Evolutionary conservation across 345 rosid genomes (phyloP).

Genomic region (Syzygium grande): DNA sequence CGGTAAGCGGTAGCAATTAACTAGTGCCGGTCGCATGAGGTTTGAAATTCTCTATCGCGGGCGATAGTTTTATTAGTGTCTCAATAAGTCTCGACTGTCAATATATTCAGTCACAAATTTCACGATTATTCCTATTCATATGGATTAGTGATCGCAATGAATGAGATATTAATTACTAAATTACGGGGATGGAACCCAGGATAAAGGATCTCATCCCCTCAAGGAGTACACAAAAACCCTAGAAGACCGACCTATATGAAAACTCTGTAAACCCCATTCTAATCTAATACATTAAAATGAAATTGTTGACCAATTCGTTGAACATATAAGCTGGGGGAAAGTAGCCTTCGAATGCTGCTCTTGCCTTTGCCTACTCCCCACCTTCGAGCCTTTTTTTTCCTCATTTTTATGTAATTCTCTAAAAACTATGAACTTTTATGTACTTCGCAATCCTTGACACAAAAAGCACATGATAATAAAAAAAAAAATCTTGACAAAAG

Average conservation of each 20-base stretch:
- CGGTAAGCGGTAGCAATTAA: no score
- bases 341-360: not conserved
- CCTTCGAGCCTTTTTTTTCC: not conserved
- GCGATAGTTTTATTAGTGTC: fast-evolving
- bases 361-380: not conserved
- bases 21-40: not conserved
- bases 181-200: fast-evolving
- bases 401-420: not conserved
- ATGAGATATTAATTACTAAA: not conserved
- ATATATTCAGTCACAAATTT: not conserved
- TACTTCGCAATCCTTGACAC: not conserved
- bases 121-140: not conserved
- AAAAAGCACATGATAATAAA: not conserved
- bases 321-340: not conserved
- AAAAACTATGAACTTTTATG: not conserved
- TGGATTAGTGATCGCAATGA: not conserved
- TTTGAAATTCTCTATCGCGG: fast-evolving
- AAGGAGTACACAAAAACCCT: not conserved
- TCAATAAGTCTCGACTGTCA: fast-evolving
- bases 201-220: not conserved
- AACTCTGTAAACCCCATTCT: not conserved
- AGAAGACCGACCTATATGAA: not conserved
- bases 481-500: fast-evolving
- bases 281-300: not conserved
- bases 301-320: not conserved